These are phyloP conservation scores for Brettanomyces sp. DNA, from an alignment of 805 yeast species.

Conservation along the genomic window DNA sequence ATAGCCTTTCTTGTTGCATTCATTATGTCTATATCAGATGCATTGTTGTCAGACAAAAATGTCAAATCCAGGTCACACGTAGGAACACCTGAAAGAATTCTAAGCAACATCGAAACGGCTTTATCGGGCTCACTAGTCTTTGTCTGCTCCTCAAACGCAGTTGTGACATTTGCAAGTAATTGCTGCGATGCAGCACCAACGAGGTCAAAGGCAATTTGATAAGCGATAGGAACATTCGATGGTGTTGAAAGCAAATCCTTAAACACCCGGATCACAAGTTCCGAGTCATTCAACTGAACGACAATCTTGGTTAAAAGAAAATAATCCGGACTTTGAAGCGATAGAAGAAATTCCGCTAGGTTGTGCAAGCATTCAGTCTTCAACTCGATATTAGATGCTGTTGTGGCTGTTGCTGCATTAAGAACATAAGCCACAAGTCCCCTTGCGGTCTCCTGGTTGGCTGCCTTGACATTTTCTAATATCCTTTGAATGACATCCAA, in stretches of 20 bases:
- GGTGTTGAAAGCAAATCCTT: slow-evolving; percentile 38
- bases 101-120: slow-evolving; percentile 31
- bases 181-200: slow-evolving; percentile 90
- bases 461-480: slow-evolving; percentile 30
- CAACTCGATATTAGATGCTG: slow-evolving; percentile 56
- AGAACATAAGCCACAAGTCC: slow-evolving; percentile 64
- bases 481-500: slow-evolving; percentile 67
- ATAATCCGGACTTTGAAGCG: slow-evolving; percentile 63
- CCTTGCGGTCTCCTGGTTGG: slow-evolving; percentile 36
- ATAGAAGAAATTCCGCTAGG: slow-evolving; percentile 51
- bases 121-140: slow-evolving; percentile 13
- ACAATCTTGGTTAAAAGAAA: slow-evolving; percentile 77
- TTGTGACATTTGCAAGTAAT: slow-evolving; percentile 50
- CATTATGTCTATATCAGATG: slow-evolving; percentile 74
- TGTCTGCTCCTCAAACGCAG: slow-evolving; percentile 22
- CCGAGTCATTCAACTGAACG: slow-evolving; percentile 74
- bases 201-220: slow-evolving; percentile 91
- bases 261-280: slow-evolving; percentile 62
- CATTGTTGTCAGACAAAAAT: slow-evolving; percentile 76
- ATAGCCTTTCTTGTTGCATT: slow-evolving; percentile 71
- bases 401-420: slow-evolving; percentile 53
- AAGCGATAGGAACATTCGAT: slow-evolving; percentile 51
- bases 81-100: slow-evolving; percentile 82
- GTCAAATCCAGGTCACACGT: slow-evolving; percentile 89
- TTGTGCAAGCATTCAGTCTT: slow-evolving; percentile 55